Conservation (phyloP, 805 yeast species). For the Candida sakaeoensis region DNA sequence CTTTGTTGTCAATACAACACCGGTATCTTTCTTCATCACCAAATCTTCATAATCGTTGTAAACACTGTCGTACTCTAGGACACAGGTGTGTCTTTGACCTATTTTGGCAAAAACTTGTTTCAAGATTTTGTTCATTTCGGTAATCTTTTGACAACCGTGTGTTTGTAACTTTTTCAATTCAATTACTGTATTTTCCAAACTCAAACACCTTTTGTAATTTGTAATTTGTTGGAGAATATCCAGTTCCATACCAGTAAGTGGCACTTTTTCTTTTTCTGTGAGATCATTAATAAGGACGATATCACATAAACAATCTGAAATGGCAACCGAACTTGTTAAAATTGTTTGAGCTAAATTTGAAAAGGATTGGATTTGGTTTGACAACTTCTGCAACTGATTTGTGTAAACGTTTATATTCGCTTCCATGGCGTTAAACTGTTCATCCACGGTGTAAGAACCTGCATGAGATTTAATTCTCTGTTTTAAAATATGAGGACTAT, state of each 20-base stretch:
- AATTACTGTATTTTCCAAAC: slow-evolving; percentile 6
- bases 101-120: slow-evolving; percentile 18
- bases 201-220: slow-evolving; percentile 4
- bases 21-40: slow-evolving; percentile 34
- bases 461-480: slow-evolving; percentile 22
- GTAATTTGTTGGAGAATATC: slow-evolving; percentile 14
- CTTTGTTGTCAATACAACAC: slow-evolving; percentile 22
- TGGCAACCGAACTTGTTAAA: neutral
- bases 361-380: slow-evolving; percentile 13
- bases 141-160: slow-evolving; percentile 14
- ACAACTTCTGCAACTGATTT: slow-evolving; percentile 13
- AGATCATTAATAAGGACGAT: no score
- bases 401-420: slow-evolving; percentile 17
- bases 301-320: slow-evolving; percentile 7
- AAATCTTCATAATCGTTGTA: slow-evolving; percentile 24
- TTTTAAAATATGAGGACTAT: slow-evolving; percentile 31
- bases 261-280: neutral
- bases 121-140: slow-evolving; percentile 11
- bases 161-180: slow-evolving; percentile 12
- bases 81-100: slow-evolving; percentile 27
- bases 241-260: slow-evolving; percentile 13
- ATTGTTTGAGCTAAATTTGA: neutral
- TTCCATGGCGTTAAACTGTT: slow-evolving; percentile 30
- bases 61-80: slow-evolving; percentile 37
- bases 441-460: slow-evolving; percentile 31